Base-by-base conservation (phyloP, 208 protist species). In the Trypanosoma mega region DNA sequence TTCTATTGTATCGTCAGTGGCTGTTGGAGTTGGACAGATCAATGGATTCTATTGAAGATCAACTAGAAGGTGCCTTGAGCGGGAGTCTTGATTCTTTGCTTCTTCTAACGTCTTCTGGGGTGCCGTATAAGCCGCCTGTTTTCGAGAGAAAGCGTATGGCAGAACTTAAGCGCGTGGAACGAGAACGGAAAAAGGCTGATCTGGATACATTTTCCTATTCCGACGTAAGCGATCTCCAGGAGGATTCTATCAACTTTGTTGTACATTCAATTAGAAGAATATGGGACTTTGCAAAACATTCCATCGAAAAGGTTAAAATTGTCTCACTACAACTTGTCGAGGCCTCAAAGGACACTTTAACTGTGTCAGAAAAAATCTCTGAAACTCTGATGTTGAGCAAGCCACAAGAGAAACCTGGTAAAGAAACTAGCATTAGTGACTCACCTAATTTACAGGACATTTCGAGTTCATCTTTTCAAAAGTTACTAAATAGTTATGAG, bases 1-100 rank as follows among this genome's bases (percentile, higher is more conserved):
- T 60, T 34, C n/a, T 29, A n/a, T 26, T 60, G 7, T 60, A 60
- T 37, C 18, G 54, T 34, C 36, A 60, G 36, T 50, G 54, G 41
- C 26, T 60, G 6, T 7, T 21, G 16, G 54, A 60, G 6, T 21
- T 49, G 16, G 26, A 26, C 47, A 3, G 27, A n/a, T 46, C 54
- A 7, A 26, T 60, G 54, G 37, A 41, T n/a, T 29, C 27, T 29
- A 20, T 60, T 47, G 41, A 60, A n/a, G 54, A 60, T 60, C 2
- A 37, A 16, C 11, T 60, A 36, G 54, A 60, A 14, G 33, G 26
- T 7, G 33, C 54, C 11, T 49, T 60, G 8, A 60, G 30, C 20
- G 14, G 49, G 5, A n/a, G 54, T 37, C 47, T 49, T 39, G 54
- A 60, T 49, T 60, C 54, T 9, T 41, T 60, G 29, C 23, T 27